Base-by-base conservation (phyloP, 371 early-diverging fungal genomes). In the Coemansia sp. region DNA sequence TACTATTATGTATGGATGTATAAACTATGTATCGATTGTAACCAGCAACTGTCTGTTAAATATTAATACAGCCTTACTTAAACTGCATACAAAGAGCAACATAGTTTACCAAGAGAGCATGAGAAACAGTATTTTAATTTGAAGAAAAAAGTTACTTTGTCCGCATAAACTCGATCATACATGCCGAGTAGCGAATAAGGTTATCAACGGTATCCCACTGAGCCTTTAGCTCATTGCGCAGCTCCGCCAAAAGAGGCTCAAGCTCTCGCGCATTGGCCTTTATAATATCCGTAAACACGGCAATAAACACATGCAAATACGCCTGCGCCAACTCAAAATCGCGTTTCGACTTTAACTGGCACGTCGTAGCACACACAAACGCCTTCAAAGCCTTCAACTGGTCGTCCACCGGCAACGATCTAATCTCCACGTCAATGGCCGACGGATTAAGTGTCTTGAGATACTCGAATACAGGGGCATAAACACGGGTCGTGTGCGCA, bases 281-380 rank as follows among this genome's bases (percentile, higher is more conserved):
- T 56, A 94, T 81, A 36, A 90, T 72, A 70, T 94, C 94, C 17
- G 89, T 89, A 73, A 93, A 92, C 61, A 91, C 87, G 62, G 82
- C 86, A 57, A 94, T 68, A 70, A 92, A 89, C 28, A 88, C 86
- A 26, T 86, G 83, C 63, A 96, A 66, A 81, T 90, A 93, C 13
- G 92, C 88, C 81, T 95, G 89, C 11, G 85, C 87, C 69, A 94
- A 78, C 78, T 97, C 97, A 82, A 93, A 97, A 65, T 94, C 91
- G 51, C 84, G 85, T 61, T 87, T 82, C 17, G 83, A 79, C 59
- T 80, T 74, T 12, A 94, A 71, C 67, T 86, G 86, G 39, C 75
- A 84, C 39, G 80, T 70, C 15, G 91, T 70, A 0, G 91, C 90
- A 46, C 83, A 82, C 29, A 92, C 63, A 62, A 92, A 90, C 51